Conservation (phyloP, 768 basidiomycete genomes). For the Cystobasidium onofrii region DNA sequence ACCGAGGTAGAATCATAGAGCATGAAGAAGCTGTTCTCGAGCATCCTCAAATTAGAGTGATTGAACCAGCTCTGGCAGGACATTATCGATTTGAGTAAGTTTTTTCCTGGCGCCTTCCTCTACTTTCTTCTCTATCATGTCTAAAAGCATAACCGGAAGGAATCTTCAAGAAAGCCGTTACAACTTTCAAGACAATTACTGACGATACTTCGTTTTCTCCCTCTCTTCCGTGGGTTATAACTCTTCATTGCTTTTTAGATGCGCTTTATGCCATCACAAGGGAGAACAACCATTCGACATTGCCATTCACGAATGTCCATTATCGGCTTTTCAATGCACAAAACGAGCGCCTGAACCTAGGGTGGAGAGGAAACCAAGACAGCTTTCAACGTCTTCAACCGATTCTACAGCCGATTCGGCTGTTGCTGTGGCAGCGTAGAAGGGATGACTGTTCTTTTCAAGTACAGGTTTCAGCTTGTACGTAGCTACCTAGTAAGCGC, state of each 20-base stretch:
- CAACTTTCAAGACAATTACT: no score
- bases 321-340: conserved; percentile 11
- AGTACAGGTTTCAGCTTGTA: no score
- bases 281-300: conserved; percentile 28
- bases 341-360: background rate
- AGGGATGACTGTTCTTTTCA: no score
- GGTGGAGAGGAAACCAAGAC: background rate
- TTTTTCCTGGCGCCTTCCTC: background rate
- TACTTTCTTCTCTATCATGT: background rate
- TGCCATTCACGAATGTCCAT: conserved; percentile 4
- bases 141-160: background rate
- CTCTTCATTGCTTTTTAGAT: background rate
- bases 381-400: background rate
- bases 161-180: background rate
- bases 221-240: background rate
- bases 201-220: background rate
- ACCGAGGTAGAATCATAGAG: background rate
- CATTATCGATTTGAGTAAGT: background rate
- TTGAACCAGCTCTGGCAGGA: background rate
- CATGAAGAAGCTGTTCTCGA: conserved; percentile 10
- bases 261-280: background rate
- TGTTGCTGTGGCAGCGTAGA: background rate
- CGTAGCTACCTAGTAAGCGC: no score
- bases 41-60: background rate
- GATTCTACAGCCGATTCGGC: background rate